These are phyloP conservation scores for Lentinula boryana DNA, from an alignment of 768 basidiomycete genomes.

Conservation along the genomic window DNA sequence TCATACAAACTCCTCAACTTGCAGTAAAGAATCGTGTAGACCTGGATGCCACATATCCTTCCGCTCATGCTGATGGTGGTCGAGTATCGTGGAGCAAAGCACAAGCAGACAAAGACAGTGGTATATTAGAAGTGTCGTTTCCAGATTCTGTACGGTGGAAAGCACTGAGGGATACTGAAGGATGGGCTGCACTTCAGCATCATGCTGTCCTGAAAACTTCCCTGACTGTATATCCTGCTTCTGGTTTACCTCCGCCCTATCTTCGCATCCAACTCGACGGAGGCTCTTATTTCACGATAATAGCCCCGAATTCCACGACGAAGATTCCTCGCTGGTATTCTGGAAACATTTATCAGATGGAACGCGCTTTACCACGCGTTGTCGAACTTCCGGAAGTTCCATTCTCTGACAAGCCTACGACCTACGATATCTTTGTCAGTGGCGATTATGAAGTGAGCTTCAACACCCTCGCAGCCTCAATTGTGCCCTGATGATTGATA, in stretches of 20 bases:
- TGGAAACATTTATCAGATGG: constrained; percentile 82
- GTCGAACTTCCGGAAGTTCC: constrained; percentile 46
- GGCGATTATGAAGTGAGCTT: constrained; percentile 72
- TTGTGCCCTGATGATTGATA: constrained; percentile 19
- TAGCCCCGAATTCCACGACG: constrained; percentile 31
- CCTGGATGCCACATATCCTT: constrained; percentile 47
- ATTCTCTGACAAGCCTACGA: constrained; percentile 33
- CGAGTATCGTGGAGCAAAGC: constrained; percentile 52
- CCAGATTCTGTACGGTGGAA: constrained; percentile 58
- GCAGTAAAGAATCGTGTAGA: constrained; percentile 49
- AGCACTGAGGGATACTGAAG: constrained; percentile 66
- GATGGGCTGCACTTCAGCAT: constrained; percentile 85
- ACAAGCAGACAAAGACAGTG: constrained; percentile 33
- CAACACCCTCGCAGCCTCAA: neutral
- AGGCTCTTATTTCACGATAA: constrained; percentile 71
- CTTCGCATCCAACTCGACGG: constrained; percentile 59
- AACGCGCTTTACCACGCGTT: constrained; percentile 40
- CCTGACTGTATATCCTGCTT: constrained; percentile 50
- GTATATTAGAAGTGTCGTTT: constrained; percentile 50
- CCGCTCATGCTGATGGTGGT: constrained; percentile 63
- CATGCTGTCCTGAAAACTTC: constrained; percentile 64
- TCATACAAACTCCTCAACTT: constrained; percentile 4
- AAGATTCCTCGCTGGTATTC: constrained; percentile 56
- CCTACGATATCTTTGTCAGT: constrained; percentile 68
- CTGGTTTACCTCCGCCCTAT: constrained; percentile 26